A percentile compares a stretch with the other conserved stretches of the same genome.
phyloP scores from a whole-genome alignment of 371 early-diverging fungal species.

The Fennellomyces sp. region DNA sequence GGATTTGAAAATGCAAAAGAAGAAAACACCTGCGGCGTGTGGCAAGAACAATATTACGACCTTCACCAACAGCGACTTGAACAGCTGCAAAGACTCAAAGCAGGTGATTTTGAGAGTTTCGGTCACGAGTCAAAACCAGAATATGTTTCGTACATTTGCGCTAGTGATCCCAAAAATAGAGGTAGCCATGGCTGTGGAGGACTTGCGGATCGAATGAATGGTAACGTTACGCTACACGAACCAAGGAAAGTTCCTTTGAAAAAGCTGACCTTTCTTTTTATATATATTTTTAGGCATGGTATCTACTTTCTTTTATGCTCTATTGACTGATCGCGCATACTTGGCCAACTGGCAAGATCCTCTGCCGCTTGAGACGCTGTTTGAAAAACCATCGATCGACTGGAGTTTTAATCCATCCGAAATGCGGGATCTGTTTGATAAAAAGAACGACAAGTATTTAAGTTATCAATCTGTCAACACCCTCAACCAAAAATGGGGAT shows the following conservation, averaged over 20 bases:
- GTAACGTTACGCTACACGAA: too few species aligned
- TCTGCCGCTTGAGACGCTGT: slow-evolving; percentile 38
- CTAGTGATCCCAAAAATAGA: slow-evolving; percentile 37
- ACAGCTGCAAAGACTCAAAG: slow-evolving; percentile 31
- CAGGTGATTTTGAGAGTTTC: slow-evolving; percentile 26
- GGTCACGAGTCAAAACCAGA: slow-evolving; percentile 25
- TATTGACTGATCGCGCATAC: slow-evolving; percentile 47
- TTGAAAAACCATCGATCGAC: slow-evolving; percentile 46
- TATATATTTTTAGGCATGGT: slow-evolving; percentile 48
- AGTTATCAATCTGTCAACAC: slow-evolving; percentile 35
- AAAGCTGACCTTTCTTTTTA: background rate
- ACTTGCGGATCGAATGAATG: slow-evolving; percentile 52
- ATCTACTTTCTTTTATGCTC: slow-evolving; percentile 50
- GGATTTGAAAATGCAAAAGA: slow-evolving; percentile 26
- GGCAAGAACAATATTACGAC: slow-evolving; percentile 40
- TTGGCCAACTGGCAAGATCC: slow-evolving; percentile 44
- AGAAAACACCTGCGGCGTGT: slow-evolving; percentile 47
- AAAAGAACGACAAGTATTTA: slow-evolving; percentile 9
- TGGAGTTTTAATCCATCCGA: slow-evolving; percentile 46
- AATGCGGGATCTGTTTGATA: slow-evolving; percentile 32
- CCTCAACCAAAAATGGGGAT: slow-evolving; percentile 37
- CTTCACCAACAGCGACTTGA: slow-evolving; percentile 37
- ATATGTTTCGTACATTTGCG: slow-evolving; percentile 48
- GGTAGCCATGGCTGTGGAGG: slow-evolving; percentile 52
- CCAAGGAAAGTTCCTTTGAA: background rate